phyloP scores from a whole-genome alignment of 2,329 filamentous ascomycete species.

The Xylariaceae sp. region DNA sequence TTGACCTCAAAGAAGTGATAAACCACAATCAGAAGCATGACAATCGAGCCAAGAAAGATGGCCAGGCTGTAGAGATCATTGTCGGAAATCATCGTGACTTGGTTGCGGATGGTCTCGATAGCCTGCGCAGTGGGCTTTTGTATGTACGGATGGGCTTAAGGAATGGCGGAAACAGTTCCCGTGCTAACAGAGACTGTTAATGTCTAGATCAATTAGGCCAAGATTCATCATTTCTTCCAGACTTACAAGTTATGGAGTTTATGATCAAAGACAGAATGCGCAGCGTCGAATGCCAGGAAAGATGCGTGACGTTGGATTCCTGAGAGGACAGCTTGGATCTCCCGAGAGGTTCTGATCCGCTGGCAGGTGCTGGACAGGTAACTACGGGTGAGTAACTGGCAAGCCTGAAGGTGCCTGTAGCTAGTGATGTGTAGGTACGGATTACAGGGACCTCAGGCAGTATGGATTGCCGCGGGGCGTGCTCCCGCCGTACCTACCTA shows the following conservation, averaged over 20 bases:
- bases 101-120: slow-evolving; percentile 1
- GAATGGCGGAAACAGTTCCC: slow-evolving; percentile 4
- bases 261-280: slow-evolving; percentile 9
- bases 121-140: slow-evolving; percentile 9
- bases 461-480: too few species aligned
- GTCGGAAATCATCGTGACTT: slow-evolving; percentile 84
- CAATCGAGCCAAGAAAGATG: slow-evolving; percentile 82
- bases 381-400: background rate
- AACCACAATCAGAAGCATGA: slow-evolving; percentile 87
- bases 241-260: slow-evolving; percentile 10
- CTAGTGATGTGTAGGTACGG: too few species aligned
- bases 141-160: slow-evolving; percentile 15
- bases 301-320: slow-evolving; percentile 1
- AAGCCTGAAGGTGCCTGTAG: background rate
- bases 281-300: slow-evolving; percentile 8
- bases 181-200: background rate
- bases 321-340: slow-evolving; percentile 34
- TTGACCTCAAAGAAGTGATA: slow-evolving; percentile 98
- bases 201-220: background rate
- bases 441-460: too few species aligned
- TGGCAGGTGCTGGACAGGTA: background rate
- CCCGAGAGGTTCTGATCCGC: slow-evolving; percentile 1
- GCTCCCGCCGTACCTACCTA: too few species aligned
- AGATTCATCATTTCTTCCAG: background rate
- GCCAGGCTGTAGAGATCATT: slow-evolving; percentile 83